A percentile compares a stretch with the other conserved stretches of the same genome.
Evolutionary conservation across 208 protist species (phyloP).

Genomic region (Leptomonas pyrrhocoris): DNA sequence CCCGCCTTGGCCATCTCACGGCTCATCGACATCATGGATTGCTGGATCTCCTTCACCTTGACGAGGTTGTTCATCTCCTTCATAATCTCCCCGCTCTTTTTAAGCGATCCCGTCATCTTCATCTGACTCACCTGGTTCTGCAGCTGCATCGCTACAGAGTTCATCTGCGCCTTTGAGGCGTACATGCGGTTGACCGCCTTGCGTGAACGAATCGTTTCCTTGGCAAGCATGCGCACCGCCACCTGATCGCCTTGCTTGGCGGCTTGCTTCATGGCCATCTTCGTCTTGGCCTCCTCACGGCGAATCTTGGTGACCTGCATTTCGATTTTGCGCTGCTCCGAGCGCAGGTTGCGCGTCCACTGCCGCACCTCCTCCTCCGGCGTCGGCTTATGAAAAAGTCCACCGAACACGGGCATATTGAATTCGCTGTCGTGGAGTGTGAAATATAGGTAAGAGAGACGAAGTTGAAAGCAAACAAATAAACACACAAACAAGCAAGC

Average conservation of each 20-base stretch:
- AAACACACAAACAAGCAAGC: slow-evolving; percentile 15
- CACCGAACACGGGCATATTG: slow-evolving; percentile 51
- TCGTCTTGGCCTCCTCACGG: slow-evolving; percentile 87
- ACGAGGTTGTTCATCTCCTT: slow-evolving; percentile 85
- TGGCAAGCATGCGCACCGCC: slow-evolving; percentile 82
- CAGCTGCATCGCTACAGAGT: slow-evolving; percentile 88
- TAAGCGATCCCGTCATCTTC: slow-evolving; percentile 73
- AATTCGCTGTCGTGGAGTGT: neutral
- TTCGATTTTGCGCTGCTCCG: slow-evolving; percentile 86
- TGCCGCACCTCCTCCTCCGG: slow-evolving; percentile 80
- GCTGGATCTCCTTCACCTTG: slow-evolving; percentile 76
- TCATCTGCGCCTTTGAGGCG: slow-evolving; percentile 91
- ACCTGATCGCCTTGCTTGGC: slow-evolving; percentile 77
- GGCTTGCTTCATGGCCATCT: slow-evolving; percentile 76
- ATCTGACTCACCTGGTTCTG: slow-evolving; percentile 84
- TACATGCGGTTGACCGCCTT: slow-evolving; percentile 81
- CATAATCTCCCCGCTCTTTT: slow-evolving; percentile 85
- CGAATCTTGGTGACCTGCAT: slow-evolving; percentile 80
- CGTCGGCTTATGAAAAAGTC: slow-evolving; percentile 59
- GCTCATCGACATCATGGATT: slow-evolving; percentile 79
- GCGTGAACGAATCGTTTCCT: slow-evolving; percentile 82
- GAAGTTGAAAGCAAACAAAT: neutral
- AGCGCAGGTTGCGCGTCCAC: slow-evolving; percentile 77
- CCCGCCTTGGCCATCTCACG: slow-evolving; percentile 92
- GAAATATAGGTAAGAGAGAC: neutral